These are phyloP conservation scores for Graphilbum ipis-grandicollis DNA, from an alignment of 2,329 filamentous ascomycete genomes.

Conservation along the genomic window DNA sequence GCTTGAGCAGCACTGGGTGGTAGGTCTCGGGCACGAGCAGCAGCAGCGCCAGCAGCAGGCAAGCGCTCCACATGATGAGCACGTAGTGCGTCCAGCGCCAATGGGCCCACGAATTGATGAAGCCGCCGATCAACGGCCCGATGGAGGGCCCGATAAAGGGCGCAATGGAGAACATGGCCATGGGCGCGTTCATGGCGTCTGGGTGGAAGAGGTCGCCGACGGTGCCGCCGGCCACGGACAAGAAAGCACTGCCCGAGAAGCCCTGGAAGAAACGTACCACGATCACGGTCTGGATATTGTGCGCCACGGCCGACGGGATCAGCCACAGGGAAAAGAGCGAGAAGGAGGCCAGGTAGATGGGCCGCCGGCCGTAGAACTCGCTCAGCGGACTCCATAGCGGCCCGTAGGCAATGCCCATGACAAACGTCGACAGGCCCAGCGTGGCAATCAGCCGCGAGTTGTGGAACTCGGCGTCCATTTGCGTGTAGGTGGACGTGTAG, in stretches of 20 bases:
- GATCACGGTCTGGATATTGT: constrained; percentile 66
- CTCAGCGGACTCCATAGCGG: constrained; percentile 48
- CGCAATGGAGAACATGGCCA: constrained; percentile 60
- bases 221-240: constrained; percentile 66
- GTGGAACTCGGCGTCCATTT: constrained; percentile 60
- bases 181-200: constrained; percentile 56
- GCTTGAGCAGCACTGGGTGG: constrained; percentile 53
- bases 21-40: constrained; percentile 79
- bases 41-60: constrained; percentile 44
- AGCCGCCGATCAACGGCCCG: constrained; percentile 52
- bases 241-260: constrained; percentile 49
- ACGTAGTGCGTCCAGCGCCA: constrained; percentile 82
- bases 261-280: constrained; percentile 64
- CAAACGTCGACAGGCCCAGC: constrained; percentile 66
- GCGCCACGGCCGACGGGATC: constrained; percentile 65
- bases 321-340: constrained; percentile 61
- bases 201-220: constrained; percentile 63
- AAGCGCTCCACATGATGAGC: constrained; percentile 64
- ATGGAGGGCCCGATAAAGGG: constrained; percentile 46
- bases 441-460: constrained; percentile 57
- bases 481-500: constrained; percentile 67
- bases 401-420: constrained; percentile 52
- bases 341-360: constrained; percentile 65
- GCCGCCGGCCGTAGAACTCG: constrained; percentile 68
- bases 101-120: constrained; percentile 57